These are phyloP conservation scores for Stachybotrys chartarum DNA, from an alignment of 2,329 filamentous ascomycete species.

Conservation along the genomic window DNA sequence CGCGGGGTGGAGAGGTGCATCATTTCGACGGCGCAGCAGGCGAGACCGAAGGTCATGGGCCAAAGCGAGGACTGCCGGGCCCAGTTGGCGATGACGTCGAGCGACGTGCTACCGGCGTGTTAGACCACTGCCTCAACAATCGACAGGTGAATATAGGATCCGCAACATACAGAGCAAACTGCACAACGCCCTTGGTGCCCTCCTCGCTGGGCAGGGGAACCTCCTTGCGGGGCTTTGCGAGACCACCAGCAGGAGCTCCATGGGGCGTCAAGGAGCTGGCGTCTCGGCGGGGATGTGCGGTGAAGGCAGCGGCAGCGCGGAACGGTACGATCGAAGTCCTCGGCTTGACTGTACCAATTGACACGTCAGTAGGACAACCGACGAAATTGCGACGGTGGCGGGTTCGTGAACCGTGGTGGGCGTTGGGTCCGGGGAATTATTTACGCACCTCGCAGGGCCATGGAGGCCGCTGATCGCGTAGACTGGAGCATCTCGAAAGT, in stretches of 20 bases:
- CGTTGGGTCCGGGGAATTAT: background rate
- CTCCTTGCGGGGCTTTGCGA: constrained; percentile 56
- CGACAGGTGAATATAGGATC: background rate
- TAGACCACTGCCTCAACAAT: background rate
- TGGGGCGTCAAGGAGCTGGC: constrained; percentile 50
- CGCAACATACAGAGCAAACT: constrained; percentile 74
- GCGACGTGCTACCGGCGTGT: constrained; percentile 51
- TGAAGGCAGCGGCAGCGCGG: constrained; percentile 54
- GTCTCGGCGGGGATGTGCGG: constrained; percentile 60
- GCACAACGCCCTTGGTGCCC: constrained; percentile 69
- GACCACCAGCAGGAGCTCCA: constrained; percentile 42
- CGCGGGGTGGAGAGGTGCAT: constrained; percentile 85
- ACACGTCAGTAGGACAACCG: no score
- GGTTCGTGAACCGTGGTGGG: no score
- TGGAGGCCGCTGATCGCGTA: constrained; percentile 42
- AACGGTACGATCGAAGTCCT: constrained; percentile 55
- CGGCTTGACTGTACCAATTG: constrained; percentile 51
- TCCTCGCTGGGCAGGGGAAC: constrained; percentile 74
- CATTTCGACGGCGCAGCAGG: constrained; percentile 88
- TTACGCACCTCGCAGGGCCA: constrained; percentile 43
- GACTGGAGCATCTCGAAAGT: constrained; percentile 36
- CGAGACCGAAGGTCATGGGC: constrained; percentile 84
- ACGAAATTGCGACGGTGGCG: no score
- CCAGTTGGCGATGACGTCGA: constrained; percentile 79
- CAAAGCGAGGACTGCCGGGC: constrained; percentile 76